Conservation (phyloP, 306 rosid genomes). For the Inga oerstediana region DNA sequence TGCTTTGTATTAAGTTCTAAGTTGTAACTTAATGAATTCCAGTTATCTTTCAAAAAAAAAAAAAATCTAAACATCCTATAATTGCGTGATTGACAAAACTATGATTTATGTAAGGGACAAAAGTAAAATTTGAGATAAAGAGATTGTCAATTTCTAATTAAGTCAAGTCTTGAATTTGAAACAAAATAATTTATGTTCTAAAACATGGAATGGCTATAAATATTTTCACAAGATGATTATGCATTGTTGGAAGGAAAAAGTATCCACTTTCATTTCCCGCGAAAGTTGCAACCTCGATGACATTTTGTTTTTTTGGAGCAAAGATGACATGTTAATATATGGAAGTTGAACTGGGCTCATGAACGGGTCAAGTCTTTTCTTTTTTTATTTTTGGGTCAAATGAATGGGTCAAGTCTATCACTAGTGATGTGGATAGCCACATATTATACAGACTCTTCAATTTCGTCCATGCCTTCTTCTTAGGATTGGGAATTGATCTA, state of each 20-base stretch:
- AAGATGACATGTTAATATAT: not conserved
- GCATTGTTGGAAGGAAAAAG: not conserved
- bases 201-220: not conserved
- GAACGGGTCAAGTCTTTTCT: not conserved
- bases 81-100: not conserved
- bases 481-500: too few species aligned
- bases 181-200: too few species aligned
- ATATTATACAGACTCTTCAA: not conserved
- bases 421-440: not conserved
- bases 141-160: not conserved
- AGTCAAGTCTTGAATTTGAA: not conserved
- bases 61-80: not conserved
- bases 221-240: not conserved
- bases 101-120: not conserved
- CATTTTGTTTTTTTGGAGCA: too few species aligned
- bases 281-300: not conserved
- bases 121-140: not conserved
- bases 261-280: not conserved
- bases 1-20: too few species aligned
- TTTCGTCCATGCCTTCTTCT: not conserved
- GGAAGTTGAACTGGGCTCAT: not conserved
- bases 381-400: not conserved
- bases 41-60: too few species aligned
- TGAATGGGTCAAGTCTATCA: not conserved
- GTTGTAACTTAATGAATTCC: too few species aligned